Conservation (phyloP, 2,329 filamentous ascomycete genomes). For the Alternaria gaisen region DNA sequence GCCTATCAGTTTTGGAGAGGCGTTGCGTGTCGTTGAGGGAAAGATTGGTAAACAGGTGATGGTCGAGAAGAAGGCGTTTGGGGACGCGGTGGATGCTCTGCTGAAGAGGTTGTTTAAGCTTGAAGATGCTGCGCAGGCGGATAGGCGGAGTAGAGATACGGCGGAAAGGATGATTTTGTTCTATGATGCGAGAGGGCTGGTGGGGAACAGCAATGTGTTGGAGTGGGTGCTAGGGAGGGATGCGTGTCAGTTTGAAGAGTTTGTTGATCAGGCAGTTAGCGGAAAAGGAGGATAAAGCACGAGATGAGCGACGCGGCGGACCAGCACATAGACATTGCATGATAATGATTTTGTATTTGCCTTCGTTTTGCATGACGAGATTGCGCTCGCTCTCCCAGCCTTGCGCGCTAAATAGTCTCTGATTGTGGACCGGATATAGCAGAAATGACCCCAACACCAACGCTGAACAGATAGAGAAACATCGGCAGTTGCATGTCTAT, state of each 20-base stretch:
- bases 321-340: not conserved
- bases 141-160: not conserved
- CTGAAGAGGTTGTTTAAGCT: constrained; percentile 16
- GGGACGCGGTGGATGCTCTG: constrained; percentile 27
- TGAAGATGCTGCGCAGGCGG: not conserved
- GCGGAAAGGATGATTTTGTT: not conserved
- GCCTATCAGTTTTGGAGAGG: constrained; percentile 27
- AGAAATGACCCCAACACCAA: constrained; percentile 14
- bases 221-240: constrained; percentile 1
- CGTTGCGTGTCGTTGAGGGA: constrained; percentile 23
- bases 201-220: not conserved
- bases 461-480: constrained; percentile 5
- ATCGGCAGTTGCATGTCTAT: constrained; percentile 1
- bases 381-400: not conserved
- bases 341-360: not conserved
- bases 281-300: not conserved
- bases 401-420: not conserved
- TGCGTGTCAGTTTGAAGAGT: not conserved
- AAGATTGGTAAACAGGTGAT: constrained; percentile 37
- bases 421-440: not conserved
- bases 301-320: not conserved
- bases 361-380: not conserved
- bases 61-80: constrained; percentile 23
- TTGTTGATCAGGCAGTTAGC: not conserved
- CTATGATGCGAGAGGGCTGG: not conserved